Conservation (phyloP, 495 filamentous ascomycete genomes). For the Amphirosellinia nigrospora region DNA sequence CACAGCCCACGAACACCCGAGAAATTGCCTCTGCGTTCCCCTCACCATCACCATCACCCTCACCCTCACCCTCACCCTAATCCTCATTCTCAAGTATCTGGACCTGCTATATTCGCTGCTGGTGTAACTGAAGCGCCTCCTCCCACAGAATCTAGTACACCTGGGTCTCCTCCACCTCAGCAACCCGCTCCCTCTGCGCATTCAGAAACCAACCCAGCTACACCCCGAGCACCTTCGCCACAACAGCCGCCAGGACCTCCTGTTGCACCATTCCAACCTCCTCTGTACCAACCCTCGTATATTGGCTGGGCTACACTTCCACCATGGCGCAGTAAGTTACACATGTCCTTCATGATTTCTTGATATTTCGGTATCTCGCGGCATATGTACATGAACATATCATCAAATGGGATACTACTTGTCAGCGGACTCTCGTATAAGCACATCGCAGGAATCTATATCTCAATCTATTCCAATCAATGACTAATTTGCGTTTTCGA, state of each 20-base stretch:
- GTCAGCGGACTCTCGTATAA: not conserved
- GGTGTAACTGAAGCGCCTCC: not conserved
- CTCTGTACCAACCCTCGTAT: not conserved
- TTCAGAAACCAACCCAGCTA: conserved; percentile 2
- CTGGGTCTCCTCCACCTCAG: not conserved
- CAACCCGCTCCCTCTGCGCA: not conserved
- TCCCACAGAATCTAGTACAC: not conserved
- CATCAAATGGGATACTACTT: not conserved
- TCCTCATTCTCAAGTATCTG: not conserved
- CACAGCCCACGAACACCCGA: not conserved
- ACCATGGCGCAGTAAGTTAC: conserved; percentile 7
- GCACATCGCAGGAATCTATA: not conserved
- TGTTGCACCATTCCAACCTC: not conserved
- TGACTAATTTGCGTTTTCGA: not conserved
- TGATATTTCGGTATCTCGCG: not conserved
- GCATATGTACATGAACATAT: not conserved
- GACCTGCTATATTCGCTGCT: not conserved
- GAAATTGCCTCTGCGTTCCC: not conserved
- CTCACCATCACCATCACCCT: no score
- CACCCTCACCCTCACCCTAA: not conserved
- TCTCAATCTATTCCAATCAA: not conserved
- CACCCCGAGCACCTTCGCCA: not conserved
- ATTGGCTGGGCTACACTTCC: not conserved
- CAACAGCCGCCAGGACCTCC: not conserved
- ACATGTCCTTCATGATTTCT: not conserved